Base-by-base conservation (phyloP, 73 alveolate genomes). In the Stentor coeruleus region DNA sequence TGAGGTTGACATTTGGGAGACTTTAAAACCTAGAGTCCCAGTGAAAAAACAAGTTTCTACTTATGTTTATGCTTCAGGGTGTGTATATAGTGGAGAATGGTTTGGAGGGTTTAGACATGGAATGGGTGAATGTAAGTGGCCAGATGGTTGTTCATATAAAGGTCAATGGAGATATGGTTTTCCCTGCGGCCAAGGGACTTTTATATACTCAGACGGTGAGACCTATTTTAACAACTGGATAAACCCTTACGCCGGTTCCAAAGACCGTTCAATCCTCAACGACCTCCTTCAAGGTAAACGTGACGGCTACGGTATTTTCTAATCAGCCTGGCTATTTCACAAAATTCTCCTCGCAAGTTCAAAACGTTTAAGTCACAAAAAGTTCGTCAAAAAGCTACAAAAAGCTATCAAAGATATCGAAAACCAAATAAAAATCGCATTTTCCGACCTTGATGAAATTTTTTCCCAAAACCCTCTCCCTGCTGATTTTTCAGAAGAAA, bases 81-180 rank as follows among this genome's bases (percentile, higher is more conserved):
- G 95, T 3, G 49, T 58, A 58, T 90, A 90, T 57, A 28, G 35
- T 1, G 98, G 98, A 2, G 92, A 88, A 14, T 91, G 93, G 93
- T 57, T 76, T 0, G 98, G 98, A 3, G 95, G 93, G 2, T 82
- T 91, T 41, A 85, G 95, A 38, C 93, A 93, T 39, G 98, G 98
- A 0, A 37, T 58, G n/a, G 98, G 98, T 1, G 72, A 39, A 3
- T 86, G 90, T 92, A 91, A 66, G 15, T 93, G 98, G 98, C 76
- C 85, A 35, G 96, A 93, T 74, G 98, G 98, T 3, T 83, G 89
- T 3, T 60, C 59, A 3, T 93, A 88, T 81, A 94, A 90, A 66
- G 98, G 98, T 20, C 84, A 86, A 15, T 93, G 98, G 95, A 40
- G 55, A 31, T 84, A 58, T 76, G 95, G 94, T 11, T 81, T 83